Base-by-base conservation (phyloP, 2,329 filamentous ascomycete genomes). In the Elsinoe australis region DNA sequence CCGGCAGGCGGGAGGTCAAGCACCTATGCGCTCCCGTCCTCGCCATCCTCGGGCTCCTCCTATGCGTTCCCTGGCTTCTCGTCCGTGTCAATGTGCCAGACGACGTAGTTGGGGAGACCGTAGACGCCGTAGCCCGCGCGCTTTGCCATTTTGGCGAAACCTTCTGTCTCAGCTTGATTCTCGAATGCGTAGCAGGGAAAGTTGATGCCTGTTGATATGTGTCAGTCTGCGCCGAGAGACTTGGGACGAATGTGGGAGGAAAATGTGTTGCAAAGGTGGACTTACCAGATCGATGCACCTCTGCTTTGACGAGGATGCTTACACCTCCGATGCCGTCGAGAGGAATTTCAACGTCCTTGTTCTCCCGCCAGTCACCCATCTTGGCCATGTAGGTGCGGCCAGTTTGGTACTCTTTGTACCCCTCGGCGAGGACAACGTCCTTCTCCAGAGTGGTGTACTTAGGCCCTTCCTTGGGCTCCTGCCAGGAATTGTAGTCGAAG, bases 401-500 rank as follows among this genome's bases (percentile, higher is more conserved):
- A 3, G 92, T 98, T 54, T 90, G 80, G 64, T 85, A 95, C 64
- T 98, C 81, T 65, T 87, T 87, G 71, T 98, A 98, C 38, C 90
- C 92, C 75, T 98, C 92, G 18, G 87, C 92, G 22, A 98, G 74
- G 51, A 98, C 75, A 17, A 85, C 74, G 59, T 95, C 81, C 62
- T 87, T 89, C 56, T 84, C 76, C 15, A 96, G 74, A 47, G 71
- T 79, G 4, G 83, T 74, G 47, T 96, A 75, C 60, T 82, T 84
- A 51, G 83, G 78, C 39, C 78, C 88, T 66, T 90, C 85, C 45
- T 89, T 83, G 7, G 90, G 90, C 70, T 98, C 92, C 58, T 94
- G 79, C 92, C 92, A 98, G 1, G 92, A 96, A 69, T 98, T 98
- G 72, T 98, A 98, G 65, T 98, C 92, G 63, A 96, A 98, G 76